phyloP scores from a whole-genome alignment of 2,329 filamentous ascomycete species.

The Ophiostoma populinum region DNA sequence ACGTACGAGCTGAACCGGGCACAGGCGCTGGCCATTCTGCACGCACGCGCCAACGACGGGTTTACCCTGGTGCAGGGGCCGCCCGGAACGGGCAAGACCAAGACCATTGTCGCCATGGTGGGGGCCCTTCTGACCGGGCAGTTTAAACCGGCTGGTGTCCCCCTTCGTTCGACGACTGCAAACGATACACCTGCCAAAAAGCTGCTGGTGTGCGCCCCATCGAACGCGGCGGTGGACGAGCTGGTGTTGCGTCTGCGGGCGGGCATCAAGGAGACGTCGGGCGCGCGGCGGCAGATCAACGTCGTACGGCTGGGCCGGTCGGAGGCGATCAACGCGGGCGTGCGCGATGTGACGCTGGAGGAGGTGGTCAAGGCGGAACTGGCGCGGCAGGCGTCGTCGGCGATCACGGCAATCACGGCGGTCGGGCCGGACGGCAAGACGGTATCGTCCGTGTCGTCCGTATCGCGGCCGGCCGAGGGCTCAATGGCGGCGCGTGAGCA shows the following conservation, averaged over 20 bases:
- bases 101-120: constrained; percentile 93
- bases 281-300: constrained; percentile 58
- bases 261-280: constrained; percentile 63
- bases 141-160: no score
- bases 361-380: constrained; percentile 62
- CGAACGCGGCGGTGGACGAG: constrained; percentile 95
- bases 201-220: constrained; percentile 89
- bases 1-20: constrained; percentile 77
- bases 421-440: constrained; percentile 5
- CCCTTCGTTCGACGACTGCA: no score
- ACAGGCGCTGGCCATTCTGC: constrained; percentile 81
- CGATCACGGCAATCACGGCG: neutral
- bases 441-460: no score
- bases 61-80: constrained; percentile 95
- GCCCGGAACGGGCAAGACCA: constrained; percentile 93
- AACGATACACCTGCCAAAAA: constrained; percentile 46
- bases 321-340: constrained; percentile 79
- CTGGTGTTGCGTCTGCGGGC: constrained; percentile 81
- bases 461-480: constrained; percentile 1
- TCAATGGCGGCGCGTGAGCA: constrained; percentile 35
- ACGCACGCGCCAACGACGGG: constrained; percentile 85
- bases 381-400: constrained; percentile 22
- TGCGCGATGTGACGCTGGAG: constrained; percentile 83
- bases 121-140: constrained; percentile 59
- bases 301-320: constrained; percentile 80